phyloP scores from a whole-genome alignment of 1,284 basidiomycete species.

The Heterobasidion parviporum region DNA sequence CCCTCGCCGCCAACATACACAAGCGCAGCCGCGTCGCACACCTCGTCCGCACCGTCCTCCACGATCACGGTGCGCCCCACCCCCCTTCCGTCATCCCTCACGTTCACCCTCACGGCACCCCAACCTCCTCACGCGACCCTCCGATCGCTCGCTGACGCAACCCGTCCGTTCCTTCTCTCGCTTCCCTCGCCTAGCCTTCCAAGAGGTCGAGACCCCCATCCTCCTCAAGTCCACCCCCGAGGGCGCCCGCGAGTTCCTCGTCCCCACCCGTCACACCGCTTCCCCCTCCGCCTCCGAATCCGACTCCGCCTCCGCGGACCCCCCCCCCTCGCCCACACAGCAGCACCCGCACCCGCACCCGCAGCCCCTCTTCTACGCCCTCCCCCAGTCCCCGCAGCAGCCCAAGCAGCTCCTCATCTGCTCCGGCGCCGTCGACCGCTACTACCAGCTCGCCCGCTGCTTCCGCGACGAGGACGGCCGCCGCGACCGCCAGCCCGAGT shows the following conservation, averaged over 20 bases:
- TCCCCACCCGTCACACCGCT: constrained; percentile 65
- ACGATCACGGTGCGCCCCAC: constrained; percentile 53
- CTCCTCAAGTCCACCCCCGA: constrained; percentile 92
- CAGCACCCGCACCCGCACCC: constrained; percentile 2
- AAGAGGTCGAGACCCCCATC: constrained; percentile 90
- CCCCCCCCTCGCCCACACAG: not conserved
- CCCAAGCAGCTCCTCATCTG: constrained; percentile 91
- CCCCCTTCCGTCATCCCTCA: constrained; percentile 4
- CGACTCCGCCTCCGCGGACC: constrained; percentile 1
- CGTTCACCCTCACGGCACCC: not conserved
- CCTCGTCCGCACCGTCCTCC: constrained; percentile 65
- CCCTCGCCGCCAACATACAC: constrained; percentile 70
- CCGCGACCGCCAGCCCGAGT: constrained; percentile 93
- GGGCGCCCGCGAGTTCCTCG: constrained; percentile 91
- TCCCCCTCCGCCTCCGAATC: constrained; percentile 11
- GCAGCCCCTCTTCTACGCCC: constrained; percentile 74
- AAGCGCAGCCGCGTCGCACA: constrained; percentile 77
- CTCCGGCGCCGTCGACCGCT: constrained; percentile 84
- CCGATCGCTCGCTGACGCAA: not conserved
- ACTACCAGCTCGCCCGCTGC: constrained; percentile 90
- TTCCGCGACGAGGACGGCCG: constrained; percentile 94
- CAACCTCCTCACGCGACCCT: constrained; percentile 4
- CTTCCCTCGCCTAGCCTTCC: constrained; percentile 49
- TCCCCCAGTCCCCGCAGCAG: constrained; percentile 93
- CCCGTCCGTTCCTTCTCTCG: not conserved